Evolutionary conservation across 495 filamentous ascomycete species (phyloP).

Genomic region (Chaetomidium leptoderma): DNA sequence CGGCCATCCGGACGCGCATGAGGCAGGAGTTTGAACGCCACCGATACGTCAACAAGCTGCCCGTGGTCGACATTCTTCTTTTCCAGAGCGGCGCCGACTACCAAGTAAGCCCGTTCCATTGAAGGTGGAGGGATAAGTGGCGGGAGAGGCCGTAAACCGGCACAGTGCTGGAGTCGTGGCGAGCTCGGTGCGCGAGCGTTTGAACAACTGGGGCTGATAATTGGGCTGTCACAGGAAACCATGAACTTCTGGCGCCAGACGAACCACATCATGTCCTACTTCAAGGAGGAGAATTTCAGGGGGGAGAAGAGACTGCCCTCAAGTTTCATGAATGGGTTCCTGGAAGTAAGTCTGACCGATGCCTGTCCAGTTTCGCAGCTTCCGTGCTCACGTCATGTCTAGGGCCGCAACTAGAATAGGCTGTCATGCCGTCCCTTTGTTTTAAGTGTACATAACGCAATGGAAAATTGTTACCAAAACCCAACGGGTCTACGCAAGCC

Average conservation of each 20-base stretch:
- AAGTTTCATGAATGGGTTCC: slow-evolving; percentile 87
- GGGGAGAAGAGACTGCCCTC: slow-evolving; percentile 71
- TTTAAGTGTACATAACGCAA: slow-evolving; percentile 35
- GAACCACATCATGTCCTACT: slow-evolving; percentile 95
- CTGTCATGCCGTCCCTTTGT: slow-evolving; percentile 11
- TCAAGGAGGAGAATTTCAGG: slow-evolving; percentile 73
- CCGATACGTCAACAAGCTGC: slow-evolving; percentile 84
- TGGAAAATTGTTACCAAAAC: neutral
- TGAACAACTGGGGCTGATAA: slow-evolving; percentile 13
- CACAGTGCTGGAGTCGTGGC: no score
- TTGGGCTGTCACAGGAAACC: slow-evolving; percentile 66
- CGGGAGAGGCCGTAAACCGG: neutral
- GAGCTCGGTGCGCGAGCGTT: neutral
- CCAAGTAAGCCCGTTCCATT: slow-evolving; percentile 53
- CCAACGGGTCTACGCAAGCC: neutral
- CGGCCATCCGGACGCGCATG: slow-evolving; percentile 85
- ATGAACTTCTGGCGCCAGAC: slow-evolving; percentile 99
- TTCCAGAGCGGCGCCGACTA: slow-evolving; percentile 85
- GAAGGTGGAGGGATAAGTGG: neutral
- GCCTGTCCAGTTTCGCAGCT: neutral
- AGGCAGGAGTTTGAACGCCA: slow-evolving; percentile 97
- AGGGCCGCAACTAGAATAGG: slow-evolving; percentile 51
- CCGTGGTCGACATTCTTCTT: slow-evolving; percentile 81
- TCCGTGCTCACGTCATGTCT: slow-evolving; percentile 1
- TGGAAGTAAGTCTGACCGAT: slow-evolving; percentile 58